Evolutionary conservation across 2,329 filamentous ascomycete species (phyloP), one percentile per base, ranked within the genome.

Genomic region (Aschersonia sp.): DNA sequence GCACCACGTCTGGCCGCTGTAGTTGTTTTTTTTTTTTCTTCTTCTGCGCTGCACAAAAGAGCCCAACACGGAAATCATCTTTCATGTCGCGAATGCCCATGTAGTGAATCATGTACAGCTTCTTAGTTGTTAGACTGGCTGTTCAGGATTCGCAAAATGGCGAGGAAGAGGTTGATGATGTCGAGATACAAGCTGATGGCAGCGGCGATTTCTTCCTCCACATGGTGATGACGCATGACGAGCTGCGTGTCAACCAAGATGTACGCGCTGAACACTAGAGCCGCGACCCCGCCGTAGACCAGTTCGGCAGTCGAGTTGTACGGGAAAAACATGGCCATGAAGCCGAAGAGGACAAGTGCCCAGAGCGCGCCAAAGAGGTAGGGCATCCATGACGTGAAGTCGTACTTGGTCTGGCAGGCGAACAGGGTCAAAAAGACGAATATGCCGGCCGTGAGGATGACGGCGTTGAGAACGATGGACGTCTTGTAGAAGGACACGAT

Each of bases 201-300:
- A 45, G 90, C 90, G 6, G 89, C 88, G 62, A 97, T 95, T 73
- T 95, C 89, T 75, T 95, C 90, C 69, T 98, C 92, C 46, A 95
- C 87, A 60, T 97, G 90, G 68, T 95, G 92, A 66, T 95, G 86
- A 59, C 89, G 80, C 78, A 98, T 84, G 52, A 98, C 80, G 57
- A 98, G 70, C 73, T 98, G 92, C 0, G 92, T 98, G 62, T 98
- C 92, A 44, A 97, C 87, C 44, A 98, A 74, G 52, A 98, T 94
- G 67, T 98, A 98, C 6, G 74, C 90, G 45, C 83, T 89, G 72
- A 98, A 98, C 61, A 98, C 79, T 43, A 98, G 69, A 3, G 92
- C 90, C 0, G 79, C 77, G 11, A 89, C 67, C 6, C 83, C 82
- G 48, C 88, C 87, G 59, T 95, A 97, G 51, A 87, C 73, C 47